Evolutionary conservation across 306 rosid species (phyloP).

Genomic region (Sesbania bispinosa): DNA sequence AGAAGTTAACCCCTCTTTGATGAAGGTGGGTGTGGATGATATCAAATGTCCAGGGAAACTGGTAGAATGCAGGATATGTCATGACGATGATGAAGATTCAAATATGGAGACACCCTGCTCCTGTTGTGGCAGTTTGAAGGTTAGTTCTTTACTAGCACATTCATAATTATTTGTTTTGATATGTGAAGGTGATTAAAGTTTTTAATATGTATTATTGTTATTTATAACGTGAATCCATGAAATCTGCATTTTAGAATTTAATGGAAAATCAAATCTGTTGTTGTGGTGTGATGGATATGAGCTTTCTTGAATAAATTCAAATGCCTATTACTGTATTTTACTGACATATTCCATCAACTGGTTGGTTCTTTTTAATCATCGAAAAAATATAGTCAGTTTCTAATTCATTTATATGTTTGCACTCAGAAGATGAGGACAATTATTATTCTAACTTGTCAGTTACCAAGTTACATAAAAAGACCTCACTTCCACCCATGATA

Average conservation of each 20-base stretch:
- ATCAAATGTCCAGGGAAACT: constrained; percentile 41
- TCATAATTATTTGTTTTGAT: neutral
- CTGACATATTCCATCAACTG: neutral
- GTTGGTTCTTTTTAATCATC: neutral
- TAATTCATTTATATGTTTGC: neutral
- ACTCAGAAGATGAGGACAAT: neutral
- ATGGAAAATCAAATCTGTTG: neutral
- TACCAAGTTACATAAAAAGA: neutral
- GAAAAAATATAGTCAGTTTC: neutral
- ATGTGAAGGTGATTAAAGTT: neutral
- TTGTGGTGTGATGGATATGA: neutral
- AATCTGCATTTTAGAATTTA: neutral
- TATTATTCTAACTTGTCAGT: neutral
- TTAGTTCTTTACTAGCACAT: constrained; percentile 13
- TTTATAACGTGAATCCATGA: neutral
- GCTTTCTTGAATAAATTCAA: neutral
- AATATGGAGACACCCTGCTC: constrained; percentile 98
- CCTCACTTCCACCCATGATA: neutral
- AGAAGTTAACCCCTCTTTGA: constrained; percentile 34
- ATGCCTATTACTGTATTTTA: neutral
- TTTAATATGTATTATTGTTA: neutral
- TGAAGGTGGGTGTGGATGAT: constrained; percentile 38
- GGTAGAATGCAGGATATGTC: constrained; percentile 93
- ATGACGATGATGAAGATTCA: constrained; percentile 85
- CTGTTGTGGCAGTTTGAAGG: constrained; percentile 97